Evolutionary conservation across 1,284 basidiomycete genomes (phyloP), one percentile per base, ranked within the genome.

Genomic region (Ustilago nuda): DNA sequence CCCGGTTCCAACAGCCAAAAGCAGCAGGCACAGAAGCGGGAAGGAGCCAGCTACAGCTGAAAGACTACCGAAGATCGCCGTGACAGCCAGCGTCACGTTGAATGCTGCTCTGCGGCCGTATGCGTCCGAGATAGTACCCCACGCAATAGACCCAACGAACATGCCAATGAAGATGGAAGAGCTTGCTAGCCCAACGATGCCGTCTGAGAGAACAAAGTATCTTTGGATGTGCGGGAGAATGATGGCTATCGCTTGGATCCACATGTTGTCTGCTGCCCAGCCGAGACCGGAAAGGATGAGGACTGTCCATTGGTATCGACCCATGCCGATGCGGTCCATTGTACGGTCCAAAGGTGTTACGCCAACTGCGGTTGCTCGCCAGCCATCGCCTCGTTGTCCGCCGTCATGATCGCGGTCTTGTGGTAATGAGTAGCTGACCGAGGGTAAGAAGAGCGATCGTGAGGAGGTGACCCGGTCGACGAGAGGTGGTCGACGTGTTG

Each of bases 221-320:
- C 91, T 90, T 84, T 97, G 94, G 9, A 98, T 92, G 62, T 95
- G 89, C 12, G 96, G 96, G 12, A 99, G 89, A 54, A 96, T 93
- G 53, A 98, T 94, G 45, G 95, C 94, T 36, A 93, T 87, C 39
- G 76, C 82, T 58, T 85, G 84, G 41, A 84, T 82, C 70, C 67
- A 84, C 80, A 83, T 73, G 85, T 86, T 86, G 68, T 84, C 83
- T 1, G 84, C 82, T 1, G 79, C 75, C 82, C 82, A 84, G 13
- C 82, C 83, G 5, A 74, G 60, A 23, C 84, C 83, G 23, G 78
- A 79, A 4, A 84, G 76, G 27, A 82, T 58, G 57, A 82, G 73
- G 3, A 84, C 63, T 17, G 69, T 67, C 77, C 75, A 80, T 55
- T 83, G 83, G 57, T 82, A 83, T 19, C 75, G 61, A n/a, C 94